Percentiles rank a stretch among this genome's conserved stretches.
phyloP scores from a whole-genome alignment of 257 asterid genomes.

The Pogostemon cablin region DNA sequence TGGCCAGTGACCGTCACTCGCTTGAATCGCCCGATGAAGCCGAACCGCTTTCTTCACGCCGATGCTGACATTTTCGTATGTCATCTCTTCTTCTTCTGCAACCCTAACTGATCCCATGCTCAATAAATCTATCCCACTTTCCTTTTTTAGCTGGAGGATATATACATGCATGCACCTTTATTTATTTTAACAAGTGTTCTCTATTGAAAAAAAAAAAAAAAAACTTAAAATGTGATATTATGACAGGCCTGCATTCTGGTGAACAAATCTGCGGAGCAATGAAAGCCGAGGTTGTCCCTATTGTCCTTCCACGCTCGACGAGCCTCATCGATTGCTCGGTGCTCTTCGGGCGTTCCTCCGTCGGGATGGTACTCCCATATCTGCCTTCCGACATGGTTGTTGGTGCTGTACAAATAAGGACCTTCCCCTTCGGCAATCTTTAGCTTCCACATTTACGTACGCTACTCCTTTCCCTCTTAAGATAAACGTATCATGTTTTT shows the following conservation, averaged over 20 bases:
- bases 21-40: constrained; percentile 62
- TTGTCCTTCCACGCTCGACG: not conserved
- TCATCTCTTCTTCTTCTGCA: constrained; percentile 47
- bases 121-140: constrained; percentile 52
- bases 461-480: too few species aligned
- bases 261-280: not conserved
- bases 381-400: constrained; percentile 2
- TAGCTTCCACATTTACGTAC: not conserved
- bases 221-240: not conserved
- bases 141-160: constrained; percentile 44
- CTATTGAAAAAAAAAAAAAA: not conserved
- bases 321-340: not conserved
- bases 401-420: not conserved
- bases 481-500: too few species aligned
- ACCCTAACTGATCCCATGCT: constrained; percentile 52
- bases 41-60: constrained; percentile 63
- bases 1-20: constrained; percentile 81
- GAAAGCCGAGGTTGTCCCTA: not conserved
- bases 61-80: constrained; percentile 43
- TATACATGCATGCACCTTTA: too few species aligned
- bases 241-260: not conserved
- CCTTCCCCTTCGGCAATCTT: not conserved
- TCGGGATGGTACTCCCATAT: not conserved
- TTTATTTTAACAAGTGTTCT: not conserved
- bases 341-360: not conserved